Base-by-base conservation (phyloP, 2,329 filamentous ascomycete genomes). In the Neurospora sp. region DNA sequence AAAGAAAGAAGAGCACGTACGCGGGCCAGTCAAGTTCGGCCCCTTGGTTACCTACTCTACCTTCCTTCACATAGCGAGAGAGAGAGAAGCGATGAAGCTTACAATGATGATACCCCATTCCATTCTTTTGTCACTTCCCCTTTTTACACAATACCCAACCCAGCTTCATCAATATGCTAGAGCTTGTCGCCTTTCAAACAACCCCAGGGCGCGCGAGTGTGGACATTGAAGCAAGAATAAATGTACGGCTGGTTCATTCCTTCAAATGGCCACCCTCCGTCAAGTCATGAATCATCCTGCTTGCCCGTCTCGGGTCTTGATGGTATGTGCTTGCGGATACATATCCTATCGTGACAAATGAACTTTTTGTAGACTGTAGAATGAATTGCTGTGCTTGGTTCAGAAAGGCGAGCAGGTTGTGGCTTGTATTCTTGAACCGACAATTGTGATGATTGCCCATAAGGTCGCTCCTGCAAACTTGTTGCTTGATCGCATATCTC, bases 161-260 rank as follows among this genome's bases (percentile, higher is more conserved):
- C 52, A 77, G 86, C 87, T 88, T 88, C 86, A 81, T 86, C 82
- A 82, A 81, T 67, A 83, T 86, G 87, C 87, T 89, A 89, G 87
- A 89, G 86, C 87, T 87, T 88, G 85, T 83, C 87, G 86, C 81
- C 81, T 83, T 78, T 79, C 78, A 80, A 78, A 77, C 76, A 77
- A 78, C 76, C 52, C 81, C 80, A 87, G 82, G 84, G 82, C 86
- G 86, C 79, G 83, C 85, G 87, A 86, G 87, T 89, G 87, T 89
- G 87, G 87, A 89, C 87, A 88, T 80, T 88, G 87, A 89, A 89
- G 87, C 87, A 83, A 89, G 75, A 89, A 81, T 71, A 81, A 86
- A 81, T 62, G 66, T 65, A 73, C 69, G 68, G 66, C 70, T 69
- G 71, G 81, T 74, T 75, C 70, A 66, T 68, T 71, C 71, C 37